Base-by-base conservation (phyloP, 1,284 basidiomycete genomes). In the Erythrobasidium hasegawianum region DNA sequence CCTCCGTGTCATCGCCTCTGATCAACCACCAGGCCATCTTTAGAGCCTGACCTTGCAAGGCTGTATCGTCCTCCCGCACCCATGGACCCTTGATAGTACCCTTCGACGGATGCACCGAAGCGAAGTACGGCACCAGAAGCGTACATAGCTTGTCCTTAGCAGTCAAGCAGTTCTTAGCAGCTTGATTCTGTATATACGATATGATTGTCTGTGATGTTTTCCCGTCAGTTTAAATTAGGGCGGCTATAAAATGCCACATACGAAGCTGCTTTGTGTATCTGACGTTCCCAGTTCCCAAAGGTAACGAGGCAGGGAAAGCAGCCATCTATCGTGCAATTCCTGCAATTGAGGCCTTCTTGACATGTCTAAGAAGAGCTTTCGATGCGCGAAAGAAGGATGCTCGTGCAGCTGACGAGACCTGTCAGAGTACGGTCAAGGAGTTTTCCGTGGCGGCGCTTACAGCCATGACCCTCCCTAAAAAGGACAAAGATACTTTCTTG, bases 221-320 rank as follows among this genome's bases (percentile, higher is more conserved):
- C 11, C 33, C 11, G 5, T 33, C 33, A 33, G 33, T 33, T 11
- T 11, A 33, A 11, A 33, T n/a, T n/a, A n/a, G n/a, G n/a, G n/a
- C n/a, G n/a, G n/a, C n/a, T n/a, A n/a, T n/a, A n/a, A n/a, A n/a
- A n/a, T n/a, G n/a, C n/a, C n/a, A 33, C 33, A 5, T 33, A 33
- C 33, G 33, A 33, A 33, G 11, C 33, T 33, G 33, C 33, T 33
- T 33, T 33, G 33, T 11, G 33, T 74, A 72, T 88, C 83, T 56
- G 78, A 83, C 14, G 78, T 77, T 0, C 86, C 87, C 7, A 89
- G 77, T 77, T 95, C 90, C 91, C 92, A 95, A 1, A 95, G 79
- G 7, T 82, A 82, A 75, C 85, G 86, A 0, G 90, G 89, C 41
- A 93, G 80, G 69, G 86, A 83, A 11, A 81, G 72, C n/a, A 87